phyloP scores from a whole-genome alignment of 129 eudicot species.

The Apium graveolens region DNA sequence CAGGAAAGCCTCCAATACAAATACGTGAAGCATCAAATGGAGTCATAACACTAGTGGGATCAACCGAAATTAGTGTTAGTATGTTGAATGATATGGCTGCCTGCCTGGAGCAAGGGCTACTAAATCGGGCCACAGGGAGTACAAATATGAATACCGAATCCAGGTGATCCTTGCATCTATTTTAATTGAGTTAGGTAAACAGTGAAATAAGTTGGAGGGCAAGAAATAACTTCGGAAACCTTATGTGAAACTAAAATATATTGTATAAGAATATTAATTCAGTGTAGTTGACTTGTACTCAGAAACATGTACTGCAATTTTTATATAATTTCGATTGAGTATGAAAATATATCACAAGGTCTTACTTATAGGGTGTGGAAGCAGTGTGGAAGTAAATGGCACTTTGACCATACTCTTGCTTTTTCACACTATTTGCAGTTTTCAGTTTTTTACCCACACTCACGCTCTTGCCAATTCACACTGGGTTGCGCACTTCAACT shows the following conservation, averaged over 20 bases:
- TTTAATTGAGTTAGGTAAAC: background rate
- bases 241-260: background rate
- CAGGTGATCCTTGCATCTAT: slow-evolving; percentile 40
- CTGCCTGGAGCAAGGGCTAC: slow-evolving; percentile 85
- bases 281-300: background rate
- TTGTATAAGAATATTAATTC: background rate
- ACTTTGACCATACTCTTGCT: background rate
- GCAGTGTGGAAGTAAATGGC: background rate
- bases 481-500: background rate
- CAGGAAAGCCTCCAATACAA: slow-evolving; percentile 96
- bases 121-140: slow-evolving; percentile 97
- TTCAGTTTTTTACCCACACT: background rate
- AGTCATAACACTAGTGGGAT: slow-evolving; percentile 90
- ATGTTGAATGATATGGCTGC: slow-evolving; percentile 86
- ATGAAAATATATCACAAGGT: background rate
- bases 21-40: slow-evolving; percentile 93
- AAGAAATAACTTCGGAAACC: background rate
- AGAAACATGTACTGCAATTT: background rate
- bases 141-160: slow-evolving; percentile 98
- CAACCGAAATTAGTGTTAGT: slow-evolving; percentile 78
- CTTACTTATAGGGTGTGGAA: background rate
- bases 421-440: background rate
- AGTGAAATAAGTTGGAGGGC: background rate
- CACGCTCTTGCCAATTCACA: background rate
- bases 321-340: background rate